These are phyloP conservation scores for Diaporthe batatas DNA, from an alignment of 2,329 filamentous ascomycete species.

Conservation along the genomic window DNA sequence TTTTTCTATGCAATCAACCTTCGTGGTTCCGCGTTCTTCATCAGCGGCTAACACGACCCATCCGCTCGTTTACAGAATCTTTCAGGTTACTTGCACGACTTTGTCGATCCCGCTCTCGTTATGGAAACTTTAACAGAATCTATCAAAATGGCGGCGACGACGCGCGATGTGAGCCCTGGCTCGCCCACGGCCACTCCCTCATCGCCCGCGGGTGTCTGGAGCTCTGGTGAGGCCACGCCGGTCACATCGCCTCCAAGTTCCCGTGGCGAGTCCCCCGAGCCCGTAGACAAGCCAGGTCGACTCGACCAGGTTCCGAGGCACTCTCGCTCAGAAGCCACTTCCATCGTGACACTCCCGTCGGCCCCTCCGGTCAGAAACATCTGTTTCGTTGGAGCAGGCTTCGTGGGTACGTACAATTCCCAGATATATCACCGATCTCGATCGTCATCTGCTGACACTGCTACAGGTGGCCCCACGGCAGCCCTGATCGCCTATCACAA, in stretches of 20 bases:
- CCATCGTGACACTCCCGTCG: slow-evolving; percentile 20
- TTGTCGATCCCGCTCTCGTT: not conserved
- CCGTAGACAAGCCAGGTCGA: slow-evolving; percentile 39
- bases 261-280: slow-evolving; percentile 45
- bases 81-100: not conserved
- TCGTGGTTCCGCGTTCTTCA: not conserved
- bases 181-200: slow-evolving; percentile 39
- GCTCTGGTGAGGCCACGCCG: slow-evolving; percentile 41
- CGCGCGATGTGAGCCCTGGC: slow-evolving; percentile 42
- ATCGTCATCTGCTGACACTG: not conserved
- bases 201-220: slow-evolving; percentile 34
- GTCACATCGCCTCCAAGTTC: slow-evolving; percentile 47
- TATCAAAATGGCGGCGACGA: slow-evolving; percentile 20
- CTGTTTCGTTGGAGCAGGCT: slow-evolving; percentile 71
- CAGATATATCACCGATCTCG: not conserved
- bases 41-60: not conserved
- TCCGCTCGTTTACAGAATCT: slow-evolving; percentile 19
- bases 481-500: slow-evolving; percentile 72
- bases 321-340: slow-evolving; percentile 22
- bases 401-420: slow-evolving; percentile 62
- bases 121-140: slow-evolving; percentile 19
- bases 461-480: slow-evolving; percentile 68
- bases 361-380: slow-evolving; percentile 53
- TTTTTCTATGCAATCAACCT: slow-evolving; percentile 8
- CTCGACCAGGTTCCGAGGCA: slow-evolving; percentile 1